Evolutionary conservation across 352 stramenopile species (phyloP), one percentile per base, ranked within the genome.

Genomic region (Globisporangium orthogonon): DNA sequence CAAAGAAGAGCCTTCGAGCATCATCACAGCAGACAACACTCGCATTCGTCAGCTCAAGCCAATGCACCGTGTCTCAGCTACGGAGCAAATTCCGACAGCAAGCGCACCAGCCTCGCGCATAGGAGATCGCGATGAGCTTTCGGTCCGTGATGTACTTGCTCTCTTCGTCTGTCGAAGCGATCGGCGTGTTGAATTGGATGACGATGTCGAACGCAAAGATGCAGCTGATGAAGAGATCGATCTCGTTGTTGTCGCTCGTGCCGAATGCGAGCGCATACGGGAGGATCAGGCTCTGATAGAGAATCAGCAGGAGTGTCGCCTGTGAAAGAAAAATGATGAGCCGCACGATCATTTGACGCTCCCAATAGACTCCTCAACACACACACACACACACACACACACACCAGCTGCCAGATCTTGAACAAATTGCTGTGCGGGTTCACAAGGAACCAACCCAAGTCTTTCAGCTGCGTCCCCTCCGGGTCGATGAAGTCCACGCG

Each of bases 391-490:
- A 23, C 23, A 23, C 23, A 29, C 18, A 47, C 7, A 70, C 71
- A 17, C 68, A 88, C 80, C 54, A 92, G 60, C 43, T 92, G 83
- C 83, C 83, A 92, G 7, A 87, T 54, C 51, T 89, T 89, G 69
- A 77, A 92, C 43, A 86, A 6, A 0, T 56, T 74, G 50, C 74
- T 86, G 54, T 89, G 76, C 0, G 83, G 80, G 23, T 91, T 86
- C 23, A 89, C 74, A 69, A 92, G 77, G 44, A 89, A 56, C 14
- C 49, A 62, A 4, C 69, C 69, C 5, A 87, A 54, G 39, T 75
- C 75, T 35, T 71, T 73, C 4, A 84, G 47, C 3, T 69, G 59
- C 7, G 58, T 57, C 23, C 43, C 59, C 30, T 87, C 66, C 3
- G 73, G 57, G 33, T 78, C 66, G 7, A 70, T 66, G 13, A 71